Percentiles rank a stretch among this genome's conserved stretches.
Conservation (phyloP, 2,329 filamentous ascomycete genomes). For the Penicillium sp. region DNA sequence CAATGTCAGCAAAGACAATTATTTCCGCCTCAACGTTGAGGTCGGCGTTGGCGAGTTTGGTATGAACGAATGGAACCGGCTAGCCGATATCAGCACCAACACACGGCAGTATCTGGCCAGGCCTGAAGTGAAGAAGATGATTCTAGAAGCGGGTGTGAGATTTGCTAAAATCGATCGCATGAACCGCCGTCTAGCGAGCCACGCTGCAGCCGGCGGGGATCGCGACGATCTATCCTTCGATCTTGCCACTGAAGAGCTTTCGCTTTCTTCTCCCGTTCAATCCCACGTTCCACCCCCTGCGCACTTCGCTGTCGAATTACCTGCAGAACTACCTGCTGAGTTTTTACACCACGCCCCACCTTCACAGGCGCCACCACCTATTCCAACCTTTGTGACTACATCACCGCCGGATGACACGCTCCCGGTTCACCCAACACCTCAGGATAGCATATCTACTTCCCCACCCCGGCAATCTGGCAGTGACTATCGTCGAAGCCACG, state of each 20-base stretch:
- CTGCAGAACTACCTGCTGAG: constrained; percentile 61
- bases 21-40: constrained; percentile 95
- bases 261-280: constrained; percentile 23
- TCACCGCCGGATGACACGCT: constrained; percentile 32
- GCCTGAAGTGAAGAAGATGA: constrained; percentile 72
- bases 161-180: constrained; percentile 79
- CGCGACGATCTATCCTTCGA: constrained; percentile 31
- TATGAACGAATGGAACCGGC: constrained; percentile 95
- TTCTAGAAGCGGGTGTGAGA: constrained; percentile 72
- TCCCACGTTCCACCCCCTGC: constrained; percentile 43
- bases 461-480: constrained; percentile 28
- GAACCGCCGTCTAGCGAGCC: constrained; percentile 64
- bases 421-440: constrained; percentile 31
- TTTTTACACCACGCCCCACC: constrained; percentile 25
- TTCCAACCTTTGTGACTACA: constrained; percentile 22
- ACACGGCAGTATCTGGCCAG: constrained; percentile 80
- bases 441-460: constrained; percentile 27
- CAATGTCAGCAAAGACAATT: constrained; percentile 82
- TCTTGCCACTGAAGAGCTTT: constrained; percentile 30
- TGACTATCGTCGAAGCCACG: constrained; percentile 41
- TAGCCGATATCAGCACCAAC: constrained; percentile 92
- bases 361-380: constrained; percentile 16
- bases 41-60: constrained; percentile 94
- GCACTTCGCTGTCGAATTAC: constrained; percentile 58
- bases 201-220: constrained; percentile 38